Evolutionary conservation across 1,139 yeast genomes (phyloP).

Genomic region (Candida sp.): DNA sequence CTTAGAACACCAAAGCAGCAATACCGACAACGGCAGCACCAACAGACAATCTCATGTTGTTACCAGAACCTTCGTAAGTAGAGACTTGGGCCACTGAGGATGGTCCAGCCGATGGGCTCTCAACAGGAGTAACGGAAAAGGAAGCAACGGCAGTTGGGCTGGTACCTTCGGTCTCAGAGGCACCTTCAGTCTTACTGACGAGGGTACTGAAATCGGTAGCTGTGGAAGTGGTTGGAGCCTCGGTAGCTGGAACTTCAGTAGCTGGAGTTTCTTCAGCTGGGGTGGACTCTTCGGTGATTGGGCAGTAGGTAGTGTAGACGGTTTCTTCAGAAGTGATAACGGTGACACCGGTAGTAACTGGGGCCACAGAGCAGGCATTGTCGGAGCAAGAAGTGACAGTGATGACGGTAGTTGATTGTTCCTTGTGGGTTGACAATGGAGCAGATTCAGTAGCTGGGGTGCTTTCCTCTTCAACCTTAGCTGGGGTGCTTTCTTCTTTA

Average conservation of each 20-base stretch:
- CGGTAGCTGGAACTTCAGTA: not conserved
- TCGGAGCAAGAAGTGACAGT: not conserved
- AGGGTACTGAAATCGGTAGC: constrained; percentile 1
- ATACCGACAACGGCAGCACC: constrained; percentile 12
- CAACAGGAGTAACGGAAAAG: not conserved
- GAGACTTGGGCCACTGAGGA: constrained; percentile 3
- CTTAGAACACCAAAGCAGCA: constrained; percentile 11
- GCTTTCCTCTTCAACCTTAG: constrained; percentile 6
- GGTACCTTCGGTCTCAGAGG: not conserved
- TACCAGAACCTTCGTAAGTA: constrained; percentile 9
- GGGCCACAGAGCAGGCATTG: constrained; percentile 4
- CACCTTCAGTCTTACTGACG: constrained; percentile 3
- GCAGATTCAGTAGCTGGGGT: constrained; percentile 12
- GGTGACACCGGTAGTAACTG: not conserved
- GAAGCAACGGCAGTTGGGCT: constrained; percentile 3
- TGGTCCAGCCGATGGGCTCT: not conserved
- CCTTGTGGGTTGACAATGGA: not conserved
- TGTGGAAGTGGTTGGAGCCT: constrained; percentile 1
- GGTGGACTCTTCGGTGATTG: not conserved
- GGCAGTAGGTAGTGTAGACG: not conserved
- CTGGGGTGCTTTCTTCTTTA: constrained; percentile 10
- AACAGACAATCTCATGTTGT: constrained; percentile 7
- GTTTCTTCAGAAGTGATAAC: not conserved
- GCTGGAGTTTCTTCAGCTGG: not conserved
- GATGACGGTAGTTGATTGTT: not conserved